These are phyloP conservation scores for Ochromonas danica DNA, from an alignment of 108 stramenopile genomes.

Conservation along the genomic window DNA sequence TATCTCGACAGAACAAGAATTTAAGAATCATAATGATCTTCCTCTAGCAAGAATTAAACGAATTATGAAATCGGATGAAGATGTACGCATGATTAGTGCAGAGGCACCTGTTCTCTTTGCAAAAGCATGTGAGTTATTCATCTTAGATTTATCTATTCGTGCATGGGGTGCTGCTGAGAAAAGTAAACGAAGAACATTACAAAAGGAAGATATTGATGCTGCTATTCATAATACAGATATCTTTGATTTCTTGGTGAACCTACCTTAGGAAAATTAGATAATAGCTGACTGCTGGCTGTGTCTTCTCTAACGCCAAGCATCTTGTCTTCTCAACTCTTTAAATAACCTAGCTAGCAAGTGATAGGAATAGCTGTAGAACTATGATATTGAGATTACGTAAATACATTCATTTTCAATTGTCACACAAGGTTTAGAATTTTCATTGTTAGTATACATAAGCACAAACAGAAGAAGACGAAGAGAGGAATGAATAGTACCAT, in stretches of 20 bases:
- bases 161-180: slow-evolving; percentile 66
- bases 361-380: no score
- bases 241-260: slow-evolving; percentile 58
- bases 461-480: no score
- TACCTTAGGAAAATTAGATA: no score
- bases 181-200: slow-evolving; percentile 58
- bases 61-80: slow-evolving; percentile 98
- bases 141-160: slow-evolving; percentile 91
- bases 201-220: slow-evolving; percentile 60
- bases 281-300: no score
- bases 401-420: no score
- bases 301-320: no score
- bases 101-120: slow-evolving; percentile 98
- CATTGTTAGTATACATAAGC: no score
- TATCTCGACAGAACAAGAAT: slow-evolving; percentile 41
- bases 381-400: no score
- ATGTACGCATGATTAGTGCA: slow-evolving; percentile 67
- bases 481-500: no score
- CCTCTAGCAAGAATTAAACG: slow-evolving; percentile 92
- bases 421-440: no score
- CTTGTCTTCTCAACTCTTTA: no score
- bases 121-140: slow-evolving; percentile 97
- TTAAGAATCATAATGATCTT: slow-evolving; percentile 59
- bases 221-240: slow-evolving; percentile 60
- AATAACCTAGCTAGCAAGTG: no score